Evolutionary conservation across 1,284 basidiomycete genomes (phyloP).

Genomic region (Cryptococcus depauperatus): DNA sequence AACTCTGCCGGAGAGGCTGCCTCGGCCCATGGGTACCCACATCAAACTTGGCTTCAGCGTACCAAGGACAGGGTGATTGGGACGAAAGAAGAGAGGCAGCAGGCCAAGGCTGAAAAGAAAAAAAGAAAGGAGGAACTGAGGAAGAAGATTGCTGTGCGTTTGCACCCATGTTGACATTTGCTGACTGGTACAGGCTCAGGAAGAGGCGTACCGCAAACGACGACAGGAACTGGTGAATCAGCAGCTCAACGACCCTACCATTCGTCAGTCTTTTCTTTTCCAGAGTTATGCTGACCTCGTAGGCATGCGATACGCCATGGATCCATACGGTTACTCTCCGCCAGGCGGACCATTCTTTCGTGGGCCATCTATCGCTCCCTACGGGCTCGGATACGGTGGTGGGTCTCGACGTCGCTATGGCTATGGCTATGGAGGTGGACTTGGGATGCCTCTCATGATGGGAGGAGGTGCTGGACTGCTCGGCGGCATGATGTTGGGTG

Average conservation of each 20-base stretch:
- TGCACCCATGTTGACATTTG: not conserved
- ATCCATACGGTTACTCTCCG: constrained; percentile 28
- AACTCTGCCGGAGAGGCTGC: not conserved
- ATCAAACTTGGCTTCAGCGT: constrained; percentile 34
- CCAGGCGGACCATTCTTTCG: constrained; percentile 25
- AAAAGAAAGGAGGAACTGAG: constrained; percentile 17
- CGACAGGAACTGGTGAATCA: constrained; percentile 29
- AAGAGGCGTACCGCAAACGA: constrained; percentile 23
- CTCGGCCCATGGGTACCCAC: constrained; percentile 4
- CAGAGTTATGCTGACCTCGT: not conserved
- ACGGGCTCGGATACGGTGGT: constrained; percentile 29
- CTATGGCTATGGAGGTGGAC: constrained; percentile 13
- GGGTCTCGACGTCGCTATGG: constrained; percentile 16
- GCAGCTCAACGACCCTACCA: constrained; percentile 27
- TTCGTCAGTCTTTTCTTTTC: constrained; percentile 13
- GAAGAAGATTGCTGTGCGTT: constrained; percentile 18
- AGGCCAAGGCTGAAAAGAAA: constrained; percentile 25
- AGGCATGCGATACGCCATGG: constrained; percentile 19
- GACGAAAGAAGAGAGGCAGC: constrained; percentile 36
- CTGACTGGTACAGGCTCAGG: constrained; percentile 9
- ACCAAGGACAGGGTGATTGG: constrained; percentile 39
- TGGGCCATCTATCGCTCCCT: constrained; percentile 20
- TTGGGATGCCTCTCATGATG: constrained; percentile 21
- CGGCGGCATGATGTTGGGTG: constrained; percentile 27
- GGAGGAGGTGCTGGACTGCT: constrained; percentile 25